These are phyloP conservation scores for Yamadazyma trypodendri DNA, from an alignment of 1,139 yeast genomes.

Conservation along the genomic window DNA sequence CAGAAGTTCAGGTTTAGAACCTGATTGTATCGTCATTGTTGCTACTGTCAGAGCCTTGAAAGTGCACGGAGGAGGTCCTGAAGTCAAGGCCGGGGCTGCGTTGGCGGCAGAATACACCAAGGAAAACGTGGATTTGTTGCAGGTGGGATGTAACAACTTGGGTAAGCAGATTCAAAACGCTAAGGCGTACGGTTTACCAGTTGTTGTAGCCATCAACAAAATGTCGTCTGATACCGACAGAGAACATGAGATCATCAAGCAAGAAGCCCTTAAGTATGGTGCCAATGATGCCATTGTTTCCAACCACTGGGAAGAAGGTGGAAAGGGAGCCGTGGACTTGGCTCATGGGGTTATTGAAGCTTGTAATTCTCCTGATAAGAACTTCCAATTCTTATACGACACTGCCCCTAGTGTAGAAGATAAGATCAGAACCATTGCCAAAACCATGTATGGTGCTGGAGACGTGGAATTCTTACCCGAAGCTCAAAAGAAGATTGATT, in stretches of 20 bases:
- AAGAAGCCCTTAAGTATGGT: slow-evolving; percentile 89
- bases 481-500: slow-evolving; percentile 80
- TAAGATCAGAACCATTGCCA: slow-evolving; percentile 80
- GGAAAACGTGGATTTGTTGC: slow-evolving; percentile 83
- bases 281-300: slow-evolving; percentile 92
- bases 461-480: slow-evolving; percentile 83
- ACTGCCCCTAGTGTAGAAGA: slow-evolving; percentile 73
- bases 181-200: slow-evolving; percentile 83
- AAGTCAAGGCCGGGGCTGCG: slow-evolving; percentile 92
- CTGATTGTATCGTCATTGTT: slow-evolving; percentile 91
- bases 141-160: slow-evolving; percentile 84
- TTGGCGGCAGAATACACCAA: slow-evolving; percentile 82
- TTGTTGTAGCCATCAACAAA: slow-evolving; percentile 92
- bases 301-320: slow-evolving; percentile 99
- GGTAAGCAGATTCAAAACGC: slow-evolving; percentile 92
- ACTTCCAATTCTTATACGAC: slow-evolving; percentile 73
- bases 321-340: slow-evolving; percentile 84
- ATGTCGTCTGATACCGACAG: slow-evolving; percentile 81
- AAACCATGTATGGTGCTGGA: slow-evolving; percentile 91
- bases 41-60: slow-evolving; percentile 97
- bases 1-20: slow-evolving; percentile 85
- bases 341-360: slow-evolving; percentile 85
- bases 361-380: slow-evolving; percentile 49
- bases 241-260: slow-evolving; percentile 82
- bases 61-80: slow-evolving; percentile 98